Evolutionary conservation across 306 rosid species (phyloP).

Genomic region (Quercus engelmannii): DNA sequence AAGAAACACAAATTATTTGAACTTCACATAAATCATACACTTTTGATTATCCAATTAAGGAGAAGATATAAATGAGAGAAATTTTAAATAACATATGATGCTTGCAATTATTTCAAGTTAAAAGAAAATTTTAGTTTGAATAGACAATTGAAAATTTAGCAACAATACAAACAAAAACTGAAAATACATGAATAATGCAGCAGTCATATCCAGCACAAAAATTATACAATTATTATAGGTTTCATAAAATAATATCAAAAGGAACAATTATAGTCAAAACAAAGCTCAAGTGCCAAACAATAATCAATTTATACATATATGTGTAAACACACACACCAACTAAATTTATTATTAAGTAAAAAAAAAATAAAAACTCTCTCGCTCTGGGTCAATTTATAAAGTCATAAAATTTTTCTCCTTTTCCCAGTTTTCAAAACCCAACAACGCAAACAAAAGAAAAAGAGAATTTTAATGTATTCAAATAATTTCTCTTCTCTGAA

Average conservation of each 20-base stretch:
- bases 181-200: neutral
- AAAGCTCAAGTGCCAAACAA: neutral
- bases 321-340: too few species aligned
- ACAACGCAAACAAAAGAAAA: too few species aligned
- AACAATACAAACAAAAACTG: neutral
- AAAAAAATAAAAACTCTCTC: too few species aligned
- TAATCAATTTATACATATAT: too few species aligned
- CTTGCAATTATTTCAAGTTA: neutral
- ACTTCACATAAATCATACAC: neutral
- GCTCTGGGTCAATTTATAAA: too few species aligned
- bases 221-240: neutral
- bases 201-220: neutral
- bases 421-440: too few species aligned
- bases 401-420: too few species aligned
- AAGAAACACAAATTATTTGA: neutral
- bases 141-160: neutral
- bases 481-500: too few species aligned
- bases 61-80: neutral
- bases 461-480: too few species aligned
- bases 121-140: neutral
- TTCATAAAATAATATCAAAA: neutral
- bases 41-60: neutral
- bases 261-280: neutral
- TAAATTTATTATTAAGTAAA: too few species aligned
- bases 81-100: neutral